Conservation (phyloP, 176 grass and related monocot species). For the Tillandsia leiboldiana region DNA sequence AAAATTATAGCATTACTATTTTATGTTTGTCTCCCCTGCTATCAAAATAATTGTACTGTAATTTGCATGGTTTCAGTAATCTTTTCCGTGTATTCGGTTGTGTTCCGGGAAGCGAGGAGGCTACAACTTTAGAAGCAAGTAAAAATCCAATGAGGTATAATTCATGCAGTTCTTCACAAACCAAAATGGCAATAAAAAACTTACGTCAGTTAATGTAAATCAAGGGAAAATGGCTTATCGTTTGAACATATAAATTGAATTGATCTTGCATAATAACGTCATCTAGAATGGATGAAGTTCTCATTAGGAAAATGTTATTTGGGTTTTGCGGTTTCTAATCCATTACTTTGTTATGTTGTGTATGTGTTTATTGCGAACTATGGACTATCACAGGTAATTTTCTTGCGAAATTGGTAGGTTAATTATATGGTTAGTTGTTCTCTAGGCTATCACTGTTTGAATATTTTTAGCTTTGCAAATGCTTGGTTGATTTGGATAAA, state of each 20-base stretch:
- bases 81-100: slow-evolving; percentile 79
- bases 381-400: no score
- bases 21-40: slow-evolving; percentile 11
- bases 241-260: background rate
- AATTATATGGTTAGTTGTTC: no score
- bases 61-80: slow-evolving; percentile 46
- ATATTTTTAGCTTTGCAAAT: no score
- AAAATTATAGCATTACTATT: slow-evolving; percentile 2
- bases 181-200: background rate
- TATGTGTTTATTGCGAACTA: no score
- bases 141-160: slow-evolving; percentile 87
- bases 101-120: slow-evolving; percentile 43
- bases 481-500: no score
- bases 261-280: no score
- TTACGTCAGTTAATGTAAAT: background rate
- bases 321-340: no score
- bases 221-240: background rate
- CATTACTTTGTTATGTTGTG: no score
- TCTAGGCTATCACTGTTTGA: no score
- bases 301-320: no score
- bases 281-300: no score
- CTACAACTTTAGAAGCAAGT: slow-evolving; percentile 82
- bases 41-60: slow-evolving; percentile 15
- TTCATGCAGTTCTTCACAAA: background rate
- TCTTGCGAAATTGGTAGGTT: no score